Conservation (phyloP, 2,329 filamentous ascomycete genomes). For the Aspergillus floridensis region DNA sequence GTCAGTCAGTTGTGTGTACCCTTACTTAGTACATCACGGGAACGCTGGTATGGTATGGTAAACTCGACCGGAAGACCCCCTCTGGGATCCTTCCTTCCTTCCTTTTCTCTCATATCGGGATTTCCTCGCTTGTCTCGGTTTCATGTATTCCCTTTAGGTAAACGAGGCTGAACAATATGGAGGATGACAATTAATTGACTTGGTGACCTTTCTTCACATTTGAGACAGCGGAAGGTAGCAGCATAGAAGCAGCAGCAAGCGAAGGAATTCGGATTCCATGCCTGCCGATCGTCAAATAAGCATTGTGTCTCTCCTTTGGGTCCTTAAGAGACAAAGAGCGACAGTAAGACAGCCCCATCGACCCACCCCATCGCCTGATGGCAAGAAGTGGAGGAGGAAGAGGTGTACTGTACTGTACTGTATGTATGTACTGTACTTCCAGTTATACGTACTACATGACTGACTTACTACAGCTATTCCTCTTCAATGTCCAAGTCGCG, state of each 20-base stretch:
- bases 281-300: background rate
- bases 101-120: background rate
- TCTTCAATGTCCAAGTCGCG: background rate
- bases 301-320: background rate
- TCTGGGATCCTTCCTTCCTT: background rate
- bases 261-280: background rate
- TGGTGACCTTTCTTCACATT: background rate
- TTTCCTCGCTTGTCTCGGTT: constrained; percentile 6
- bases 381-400: background rate
- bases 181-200: background rate
- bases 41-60: constrained; percentile 6
- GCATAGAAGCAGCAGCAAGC: background rate
- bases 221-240: background rate
- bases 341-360: background rate
- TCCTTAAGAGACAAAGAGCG: background rate
- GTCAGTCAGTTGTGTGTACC: constrained; percentile 11
- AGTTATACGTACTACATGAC: background rate
- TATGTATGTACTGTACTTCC: background rate
- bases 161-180: background rate
- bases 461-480: background rate
- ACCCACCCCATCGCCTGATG: background rate
- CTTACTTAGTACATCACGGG: constrained; percentile 5
- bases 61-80: background rate
- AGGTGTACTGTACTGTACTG: background rate
- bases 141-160: background rate